These are phyloP conservation scores for Pythium grandisporangium DNA, from an alignment of 352 stramenopile genomes.

Conservation along the genomic window DNA sequence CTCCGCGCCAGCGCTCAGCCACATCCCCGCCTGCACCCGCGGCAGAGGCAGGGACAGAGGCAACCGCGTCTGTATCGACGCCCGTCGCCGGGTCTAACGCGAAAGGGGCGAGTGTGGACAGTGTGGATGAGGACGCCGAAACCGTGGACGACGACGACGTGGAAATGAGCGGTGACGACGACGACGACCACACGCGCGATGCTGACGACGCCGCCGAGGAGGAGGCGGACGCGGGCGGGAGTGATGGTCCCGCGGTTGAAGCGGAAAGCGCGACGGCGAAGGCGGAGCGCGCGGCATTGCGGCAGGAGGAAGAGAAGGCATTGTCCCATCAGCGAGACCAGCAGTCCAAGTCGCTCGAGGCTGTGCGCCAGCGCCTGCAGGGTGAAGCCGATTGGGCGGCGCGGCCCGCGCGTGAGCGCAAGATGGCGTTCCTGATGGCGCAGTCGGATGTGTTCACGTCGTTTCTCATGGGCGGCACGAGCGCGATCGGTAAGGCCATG, in stretches of 20 bases:
- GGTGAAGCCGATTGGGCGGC: conserved; percentile 36
- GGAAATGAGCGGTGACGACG: neutral
- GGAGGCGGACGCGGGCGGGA: neutral
- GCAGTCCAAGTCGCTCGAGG: conserved; percentile 65
- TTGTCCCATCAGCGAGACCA: conserved; percentile 69
- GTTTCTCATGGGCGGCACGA: conserved; percentile 81
- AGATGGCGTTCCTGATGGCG: conserved; percentile 85
- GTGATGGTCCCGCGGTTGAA: neutral
- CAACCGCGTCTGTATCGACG: too few species aligned
- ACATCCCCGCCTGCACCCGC: too few species aligned
- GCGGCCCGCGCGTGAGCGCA: conserved; percentile 52
- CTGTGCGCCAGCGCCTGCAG: conserved; percentile 47
- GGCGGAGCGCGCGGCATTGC: conserved; percentile 49
- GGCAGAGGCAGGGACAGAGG: too few species aligned
- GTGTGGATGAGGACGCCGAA: conserved; percentile 2
- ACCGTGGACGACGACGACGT: conserved; percentile 1
- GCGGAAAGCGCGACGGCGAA: conserved; percentile 21
- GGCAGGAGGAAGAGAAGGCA: conserved; percentile 57
- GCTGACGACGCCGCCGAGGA: neutral
- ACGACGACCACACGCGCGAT: neutral
- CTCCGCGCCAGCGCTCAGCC: neutral
- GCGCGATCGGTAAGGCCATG: conserved; percentile 72
- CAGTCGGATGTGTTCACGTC: conserved; percentile 85
- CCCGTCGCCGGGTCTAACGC: too few species aligned
- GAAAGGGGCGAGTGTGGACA: neutral